Percentiles rank a stretch among this genome's conserved stretches.
Conservation (phyloP, 495 filamentous ascomycete species). For the Aspergillus diversus region DNA sequence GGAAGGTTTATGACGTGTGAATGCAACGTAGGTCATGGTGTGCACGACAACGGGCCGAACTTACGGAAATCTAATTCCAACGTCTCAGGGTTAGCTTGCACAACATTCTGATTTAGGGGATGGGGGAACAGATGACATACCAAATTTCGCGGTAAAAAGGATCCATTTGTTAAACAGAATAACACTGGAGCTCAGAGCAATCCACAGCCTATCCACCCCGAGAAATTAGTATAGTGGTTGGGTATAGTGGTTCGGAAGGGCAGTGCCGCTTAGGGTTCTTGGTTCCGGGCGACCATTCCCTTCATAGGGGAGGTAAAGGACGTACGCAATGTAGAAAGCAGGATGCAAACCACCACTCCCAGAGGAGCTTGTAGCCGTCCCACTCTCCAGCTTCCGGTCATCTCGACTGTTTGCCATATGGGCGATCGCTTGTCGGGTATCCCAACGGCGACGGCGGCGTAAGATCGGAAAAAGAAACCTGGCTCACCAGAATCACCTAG, state of each 20-base stretch:
- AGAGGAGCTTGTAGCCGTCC: constrained; percentile 27
- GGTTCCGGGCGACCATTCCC: no score
- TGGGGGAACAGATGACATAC: constrained; percentile 53
- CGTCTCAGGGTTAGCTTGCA: no score
- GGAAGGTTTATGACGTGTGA: neutral
- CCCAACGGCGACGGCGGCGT: neutral
- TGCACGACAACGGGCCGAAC: constrained; percentile 11
- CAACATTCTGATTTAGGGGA: constrained; percentile 12
- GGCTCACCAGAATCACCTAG: no score
- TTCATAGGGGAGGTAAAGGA: neutral
- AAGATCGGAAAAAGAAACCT: no score
- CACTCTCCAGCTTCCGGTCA: constrained; percentile 40
- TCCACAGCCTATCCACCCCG: constrained; percentile 69
- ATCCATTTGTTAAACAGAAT: constrained; percentile 99
- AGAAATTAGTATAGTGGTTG: neutral
- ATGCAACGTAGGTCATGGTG: neutral
- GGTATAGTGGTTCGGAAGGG: neutral
- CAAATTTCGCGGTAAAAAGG: constrained; percentile 72
- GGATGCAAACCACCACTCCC: constrained; percentile 61
- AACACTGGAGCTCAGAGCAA: constrained; percentile 81
- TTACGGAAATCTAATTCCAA: constrained; percentile 40
- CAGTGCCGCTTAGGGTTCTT: no score
- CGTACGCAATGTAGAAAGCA: constrained; percentile 71
- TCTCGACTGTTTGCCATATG: constrained; percentile 39
- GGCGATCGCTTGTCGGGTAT: constrained; percentile 7